A percentile compares a stretch with the other conserved stretches of the same genome.
These are phyloP conservation scores for Flaveria ramosissima DNA, from an alignment of 129 eudicot genomes.

Conservation along the genomic window DNA sequence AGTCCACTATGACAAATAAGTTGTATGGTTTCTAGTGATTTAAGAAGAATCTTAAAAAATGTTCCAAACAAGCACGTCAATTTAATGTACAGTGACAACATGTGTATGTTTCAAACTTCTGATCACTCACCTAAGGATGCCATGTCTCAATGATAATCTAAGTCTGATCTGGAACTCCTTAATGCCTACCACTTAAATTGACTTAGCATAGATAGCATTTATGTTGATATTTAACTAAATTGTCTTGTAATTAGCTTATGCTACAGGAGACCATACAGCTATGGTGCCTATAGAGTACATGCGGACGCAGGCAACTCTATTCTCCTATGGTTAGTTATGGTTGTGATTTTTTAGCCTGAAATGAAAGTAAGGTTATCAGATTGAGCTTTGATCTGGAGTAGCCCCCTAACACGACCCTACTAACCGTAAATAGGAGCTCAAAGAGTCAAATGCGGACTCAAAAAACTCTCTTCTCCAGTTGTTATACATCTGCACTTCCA, in stretches of 20 bases:
- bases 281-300: conserved; percentile 3
- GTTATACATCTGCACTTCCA: not conserved
- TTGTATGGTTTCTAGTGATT: not conserved
- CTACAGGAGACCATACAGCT: not conserved
- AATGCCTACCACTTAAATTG: not conserved
- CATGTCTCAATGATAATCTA: not conserved
- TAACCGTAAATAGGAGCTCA: not conserved
- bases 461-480: not conserved
- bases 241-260: not conserved
- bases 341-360: not conserved
- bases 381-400: not conserved
- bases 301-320: not conserved
- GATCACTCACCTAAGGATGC: not conserved
- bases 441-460: not conserved
- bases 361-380: conserved; percentile 4
- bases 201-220: not conserved
- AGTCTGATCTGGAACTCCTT: not conserved
- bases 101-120: not conserved
- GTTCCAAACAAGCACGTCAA: not conserved
- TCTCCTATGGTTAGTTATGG: not conserved
- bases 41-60: not conserved
- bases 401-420: not conserved
- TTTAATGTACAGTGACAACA: not conserved
- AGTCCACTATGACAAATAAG: not conserved
- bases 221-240: not conserved